Base-by-base conservation (phyloP, 2,329 filamentous ascomycete genomes). In the Eutypella sp. region DNA sequence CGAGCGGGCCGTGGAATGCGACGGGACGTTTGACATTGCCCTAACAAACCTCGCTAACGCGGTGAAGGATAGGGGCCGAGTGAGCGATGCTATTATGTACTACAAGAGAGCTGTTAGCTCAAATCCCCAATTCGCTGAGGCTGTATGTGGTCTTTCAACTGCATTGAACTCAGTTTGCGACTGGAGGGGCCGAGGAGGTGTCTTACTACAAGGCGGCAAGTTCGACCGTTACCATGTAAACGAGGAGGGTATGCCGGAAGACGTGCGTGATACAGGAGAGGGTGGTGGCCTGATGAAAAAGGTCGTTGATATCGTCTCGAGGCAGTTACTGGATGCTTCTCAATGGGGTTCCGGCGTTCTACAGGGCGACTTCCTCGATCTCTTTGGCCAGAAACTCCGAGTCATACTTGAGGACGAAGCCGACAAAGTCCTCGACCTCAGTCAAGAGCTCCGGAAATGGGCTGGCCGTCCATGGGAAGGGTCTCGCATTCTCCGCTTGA, bases 41-140 rank as follows among this genome's bases (percentile, higher is more conserved):
- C 72, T 99, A 45, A 95, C 93, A 4, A 99, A 99, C 59, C 75
- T 99, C 19, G 93, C 93, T 45, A 99, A 99, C 64, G 93, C 93
- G 8, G 91, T 99, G 54, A 99, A 99, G 66, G 93, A 99, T 64
- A 89, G 95, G 56, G 93, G 93, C 2, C 82, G 88, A 37, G 89
- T 97, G 54, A 87, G 83, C 46, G 93, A 99, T 62, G 93, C 93
- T 1, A 97, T 99, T 48, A 71, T 73, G 22, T 97, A 95, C 64
- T 99, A 99, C 70, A 88, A 82, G 59, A 82, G 91, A 52, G 93
- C 93, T 33, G 92, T 99, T 9, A 77, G 79, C 27, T 83, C 91
- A n/a, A 99, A 93, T 56, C 92, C 93, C 0, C 87, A 95, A 27
- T 99, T 99, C 68, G 89, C 93, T 1, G 93, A 99, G 68, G 93